Evolutionary conservation across 1,139 yeast species (phyloP).

Genomic region (Blastobotrys ciferrii): DNA sequence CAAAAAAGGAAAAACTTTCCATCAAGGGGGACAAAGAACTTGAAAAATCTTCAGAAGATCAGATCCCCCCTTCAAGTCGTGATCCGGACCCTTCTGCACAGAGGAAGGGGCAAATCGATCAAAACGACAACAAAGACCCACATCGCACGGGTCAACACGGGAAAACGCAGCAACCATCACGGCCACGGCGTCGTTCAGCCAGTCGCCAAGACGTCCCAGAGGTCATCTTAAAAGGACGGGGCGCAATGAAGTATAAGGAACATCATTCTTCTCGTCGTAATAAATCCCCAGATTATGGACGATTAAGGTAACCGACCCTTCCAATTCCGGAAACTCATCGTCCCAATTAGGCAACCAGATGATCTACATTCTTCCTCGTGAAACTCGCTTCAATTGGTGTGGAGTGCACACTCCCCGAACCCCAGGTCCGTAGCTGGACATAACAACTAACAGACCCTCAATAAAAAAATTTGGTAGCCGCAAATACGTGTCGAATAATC

Average conservation of each 20-base stretch:
- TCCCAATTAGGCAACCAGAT: conserved; percentile 1
- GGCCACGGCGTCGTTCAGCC: background rate
- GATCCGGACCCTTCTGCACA: background rate
- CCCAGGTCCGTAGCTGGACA: too few species aligned
- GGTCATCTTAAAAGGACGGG: conserved; percentile 33
- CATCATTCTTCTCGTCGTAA: conserved; percentile 3
- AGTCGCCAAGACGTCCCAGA: background rate
- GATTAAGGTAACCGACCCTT: background rate
- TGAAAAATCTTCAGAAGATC: conserved; percentile 2
- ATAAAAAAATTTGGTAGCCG: too few species aligned
- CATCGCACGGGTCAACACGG: background rate
- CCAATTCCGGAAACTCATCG: background rate
- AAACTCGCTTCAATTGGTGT: too few species aligned
- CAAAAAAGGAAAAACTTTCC: background rate
- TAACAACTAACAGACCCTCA: too few species aligned
- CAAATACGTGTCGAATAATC: too few species aligned
- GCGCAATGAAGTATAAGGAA: conserved; percentile 32
- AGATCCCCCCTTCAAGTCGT: background rate
- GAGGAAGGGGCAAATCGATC: background rate
- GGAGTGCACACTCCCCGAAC: too few species aligned
- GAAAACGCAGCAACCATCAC: conserved; percentile 1
- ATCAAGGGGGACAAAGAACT: background rate
- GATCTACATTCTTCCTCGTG: background rate
- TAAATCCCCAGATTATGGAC: conserved; percentile 6
- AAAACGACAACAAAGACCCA: background rate